phyloP scores from a whole-genome alignment of 257 asterid genomes.

The Nicotiana noctiflora region DNA sequence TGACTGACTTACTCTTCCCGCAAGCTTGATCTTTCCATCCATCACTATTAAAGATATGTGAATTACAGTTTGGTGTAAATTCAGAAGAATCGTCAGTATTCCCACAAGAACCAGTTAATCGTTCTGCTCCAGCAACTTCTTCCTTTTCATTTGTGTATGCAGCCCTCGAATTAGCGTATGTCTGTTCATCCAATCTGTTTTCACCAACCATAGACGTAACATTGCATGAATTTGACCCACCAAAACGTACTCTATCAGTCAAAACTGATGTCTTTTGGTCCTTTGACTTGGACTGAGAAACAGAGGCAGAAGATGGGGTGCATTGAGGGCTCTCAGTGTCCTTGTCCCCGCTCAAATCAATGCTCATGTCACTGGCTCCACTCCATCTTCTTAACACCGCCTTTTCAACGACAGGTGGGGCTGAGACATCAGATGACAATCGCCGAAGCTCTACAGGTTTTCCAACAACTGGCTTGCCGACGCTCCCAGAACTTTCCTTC shows the following conservation, averaged over 20 bases:
- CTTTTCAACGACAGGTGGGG: slow-evolving; percentile 6
- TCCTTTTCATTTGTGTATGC: slow-evolving; percentile 10
- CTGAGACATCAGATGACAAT: slow-evolving; percentile 60
- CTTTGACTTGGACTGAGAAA: slow-evolving; percentile 29
- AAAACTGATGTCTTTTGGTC: slow-evolving; percentile 29
- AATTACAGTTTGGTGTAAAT: slow-evolving; percentile 27
- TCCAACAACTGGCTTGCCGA: slow-evolving; percentile 50
- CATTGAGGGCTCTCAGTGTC: slow-evolving; percentile 54
- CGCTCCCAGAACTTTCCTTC: slow-evolving; percentile 63
- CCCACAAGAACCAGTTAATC: slow-evolving; percentile 22
- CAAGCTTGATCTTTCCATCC: slow-evolving; percentile 23
- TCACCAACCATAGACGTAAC: slow-evolving; percentile 31
- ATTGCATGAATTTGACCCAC: slow-evolving; percentile 33
- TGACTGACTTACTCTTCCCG: slow-evolving; percentile 33
- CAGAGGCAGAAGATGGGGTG: slow-evolving; percentile 40
- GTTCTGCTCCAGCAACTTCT: slow-evolving; percentile 10
- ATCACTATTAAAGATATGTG: slow-evolving; percentile 17
- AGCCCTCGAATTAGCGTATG: neutral
- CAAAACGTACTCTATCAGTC: slow-evolving; percentile 1
- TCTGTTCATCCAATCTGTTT: slow-evolving; percentile 25
- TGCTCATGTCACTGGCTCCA: slow-evolving; percentile 90
- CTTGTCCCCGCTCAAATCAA: slow-evolving; percentile 59
- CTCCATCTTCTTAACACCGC: slow-evolving; percentile 81
- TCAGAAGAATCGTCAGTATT: slow-evolving; percentile 28
- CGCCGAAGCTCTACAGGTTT: slow-evolving; percentile 67